phyloP scores from a whole-genome alignment of 257 asterid species.

The Pogostemon cablin region DNA sequence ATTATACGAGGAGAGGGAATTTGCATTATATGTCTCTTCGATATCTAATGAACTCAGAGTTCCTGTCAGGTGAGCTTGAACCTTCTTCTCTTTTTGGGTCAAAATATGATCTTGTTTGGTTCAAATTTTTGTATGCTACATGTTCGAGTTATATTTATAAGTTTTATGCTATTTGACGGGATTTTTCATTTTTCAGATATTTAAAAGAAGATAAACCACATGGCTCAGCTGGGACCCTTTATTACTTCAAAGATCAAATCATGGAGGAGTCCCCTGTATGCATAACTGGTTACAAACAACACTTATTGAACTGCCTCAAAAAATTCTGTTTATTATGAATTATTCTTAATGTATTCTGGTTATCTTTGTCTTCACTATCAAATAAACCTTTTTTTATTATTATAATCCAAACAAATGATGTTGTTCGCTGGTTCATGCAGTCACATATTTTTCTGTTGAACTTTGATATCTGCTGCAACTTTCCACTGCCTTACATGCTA shows the following conservation, averaged over 20 bases:
- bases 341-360: neutral
- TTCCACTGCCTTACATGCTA: slow-evolving; percentile 70
- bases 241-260: slow-evolving; percentile 73
- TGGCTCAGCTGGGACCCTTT: slow-evolving; percentile 89
- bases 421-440: slow-evolving; percentile 43
- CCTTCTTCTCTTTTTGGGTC: slow-evolving; percentile 26
- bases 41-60: slow-evolving; percentile 78
- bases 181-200: slow-evolving; percentile 48
- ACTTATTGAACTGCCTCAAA: slow-evolving; percentile 5
- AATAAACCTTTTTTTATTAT: neutral
- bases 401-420: neutral
- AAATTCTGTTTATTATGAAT: neutral
- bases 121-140: slow-evolving; percentile 3
- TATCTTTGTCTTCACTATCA: neutral
- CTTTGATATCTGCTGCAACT: slow-evolving; percentile 84
- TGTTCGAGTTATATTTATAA: neutral
- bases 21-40: slow-evolving; percentile 66
- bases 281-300: slow-evolving; percentile 17
- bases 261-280: slow-evolving; percentile 92
- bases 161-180: slow-evolving; percentile 5
- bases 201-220: slow-evolving; percentile 87
- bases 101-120: neutral
- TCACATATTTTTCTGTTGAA: slow-evolving; percentile 77
- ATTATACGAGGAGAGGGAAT: slow-evolving; percentile 75
- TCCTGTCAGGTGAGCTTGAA: slow-evolving; percentile 69